Evolutionary conservation across 495 filamentous ascomycete genomes (phyloP).

Genomic region (Xylaria curta): DNA sequence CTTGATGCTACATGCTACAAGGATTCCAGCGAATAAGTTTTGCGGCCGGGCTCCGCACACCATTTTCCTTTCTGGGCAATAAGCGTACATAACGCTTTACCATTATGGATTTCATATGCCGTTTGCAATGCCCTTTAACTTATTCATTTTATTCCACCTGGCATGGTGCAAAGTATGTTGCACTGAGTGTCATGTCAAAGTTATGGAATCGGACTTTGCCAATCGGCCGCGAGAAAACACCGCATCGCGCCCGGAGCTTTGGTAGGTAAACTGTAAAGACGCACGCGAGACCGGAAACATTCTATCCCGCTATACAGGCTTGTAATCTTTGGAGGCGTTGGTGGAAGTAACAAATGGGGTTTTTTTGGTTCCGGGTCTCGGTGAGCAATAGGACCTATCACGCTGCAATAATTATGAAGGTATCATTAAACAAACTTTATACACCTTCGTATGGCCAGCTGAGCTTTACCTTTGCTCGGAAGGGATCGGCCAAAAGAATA

Average conservation of each 20-base stretch:
- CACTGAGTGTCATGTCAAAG: neutral
- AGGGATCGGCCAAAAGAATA: slow-evolving; percentile 15
- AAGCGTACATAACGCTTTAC: slow-evolving; percentile 10
- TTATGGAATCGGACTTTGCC: slow-evolving; percentile 16
- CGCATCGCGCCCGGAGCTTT: slow-evolving; percentile 15
- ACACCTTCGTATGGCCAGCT: neutral
- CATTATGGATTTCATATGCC: neutral
- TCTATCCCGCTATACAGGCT: neutral
- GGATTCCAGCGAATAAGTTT: neutral
- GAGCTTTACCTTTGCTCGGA: neutral
- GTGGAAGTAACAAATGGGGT: neutral
- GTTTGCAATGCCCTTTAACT: neutral
- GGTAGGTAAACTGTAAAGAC: neutral
- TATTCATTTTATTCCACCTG: neutral
- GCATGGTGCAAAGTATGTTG: slow-evolving; percentile 2
- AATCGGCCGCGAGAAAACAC: slow-evolving; percentile 21
- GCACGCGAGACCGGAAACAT: neutral
- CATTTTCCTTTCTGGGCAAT: slow-evolving; percentile 14
- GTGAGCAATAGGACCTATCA: neutral
- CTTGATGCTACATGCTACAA: neutral
- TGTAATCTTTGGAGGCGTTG: neutral
- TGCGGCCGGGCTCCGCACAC: slow-evolving; percentile 4
- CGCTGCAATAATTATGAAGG: neutral
- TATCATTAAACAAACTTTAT: neutral
- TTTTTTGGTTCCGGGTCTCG: neutral